Conservation (phyloP, 148 eudicot genomes). For the Polygonum aviculare region DNA sequence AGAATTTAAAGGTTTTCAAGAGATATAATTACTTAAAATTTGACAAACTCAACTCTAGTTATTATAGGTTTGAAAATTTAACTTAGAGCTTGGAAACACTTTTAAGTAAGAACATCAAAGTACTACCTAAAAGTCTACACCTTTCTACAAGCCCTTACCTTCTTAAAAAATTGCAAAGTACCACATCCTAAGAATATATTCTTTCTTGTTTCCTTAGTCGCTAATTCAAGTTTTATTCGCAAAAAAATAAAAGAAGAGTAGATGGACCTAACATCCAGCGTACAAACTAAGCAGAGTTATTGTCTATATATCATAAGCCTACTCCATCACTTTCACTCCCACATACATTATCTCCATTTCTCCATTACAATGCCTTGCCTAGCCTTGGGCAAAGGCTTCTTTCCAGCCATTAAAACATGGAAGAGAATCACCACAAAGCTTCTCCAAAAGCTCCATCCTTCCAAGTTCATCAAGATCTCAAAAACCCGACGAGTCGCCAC, state of each 20-base stretch:
- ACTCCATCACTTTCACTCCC: background rate
- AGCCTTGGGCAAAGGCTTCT: background rate
- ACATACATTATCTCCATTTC: background rate
- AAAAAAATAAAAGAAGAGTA: background rate
- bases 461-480: conserved; percentile 2
- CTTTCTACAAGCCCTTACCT: too few relatives aligned
- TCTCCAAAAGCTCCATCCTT: background rate
- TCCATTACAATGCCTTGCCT: background rate
- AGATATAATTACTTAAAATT: background rate
- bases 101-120: too few relatives aligned
- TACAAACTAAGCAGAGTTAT: background rate
- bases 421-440: conserved; percentile 3
- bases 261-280: background rate
- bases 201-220: background rate
- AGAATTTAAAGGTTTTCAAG: background rate
- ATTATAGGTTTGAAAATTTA: too few relatives aligned
- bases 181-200: background rate
- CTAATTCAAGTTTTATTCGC: background rate
- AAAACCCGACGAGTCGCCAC: background rate
- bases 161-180: too few relatives aligned
- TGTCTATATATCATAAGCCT: background rate
- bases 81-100: too few relatives aligned
- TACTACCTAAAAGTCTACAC: too few relatives aligned
- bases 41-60: too few relatives aligned
- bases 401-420: conserved; percentile 5